Evolutionary conservation across 1,284 basidiomycete species (phyloP).

Genomic region (Malassezia pachydermatis): DNA sequence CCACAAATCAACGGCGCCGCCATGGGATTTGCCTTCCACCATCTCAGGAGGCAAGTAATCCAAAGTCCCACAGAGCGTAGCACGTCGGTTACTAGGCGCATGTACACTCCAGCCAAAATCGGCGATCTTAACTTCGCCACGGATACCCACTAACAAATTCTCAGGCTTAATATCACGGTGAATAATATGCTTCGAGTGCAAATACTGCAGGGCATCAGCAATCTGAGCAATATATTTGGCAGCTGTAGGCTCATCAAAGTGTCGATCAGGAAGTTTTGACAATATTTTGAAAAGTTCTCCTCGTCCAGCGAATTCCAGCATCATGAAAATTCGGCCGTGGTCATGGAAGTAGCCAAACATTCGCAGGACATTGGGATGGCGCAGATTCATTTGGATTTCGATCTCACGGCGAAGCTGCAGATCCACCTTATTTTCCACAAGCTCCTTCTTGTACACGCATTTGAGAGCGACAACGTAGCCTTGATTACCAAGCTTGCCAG

Average conservation of each 20-base stretch:
- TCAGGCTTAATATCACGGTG: constrained; percentile 99
- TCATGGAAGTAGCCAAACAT: constrained; percentile 97
- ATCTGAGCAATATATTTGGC: constrained; percentile 91
- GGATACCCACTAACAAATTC: constrained; percentile 85
- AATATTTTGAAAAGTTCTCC: constrained; percentile 95
- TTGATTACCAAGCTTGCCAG: constrained; percentile 5
- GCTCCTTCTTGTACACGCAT: constrained; percentile 91
- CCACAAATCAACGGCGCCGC: constrained; percentile 88
- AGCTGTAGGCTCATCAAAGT: constrained; percentile 76
- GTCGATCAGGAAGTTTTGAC: constrained; percentile 59
- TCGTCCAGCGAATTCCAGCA: constrained; percentile 90
- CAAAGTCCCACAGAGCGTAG: constrained; percentile 84
- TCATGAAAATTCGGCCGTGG: constrained; percentile 91
- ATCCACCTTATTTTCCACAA: constrained; percentile 61
- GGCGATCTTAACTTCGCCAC: constrained; percentile 93
- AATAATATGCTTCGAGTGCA: constrained; percentile 93
- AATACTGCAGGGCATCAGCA: constrained; percentile 86
- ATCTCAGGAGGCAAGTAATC: constrained; percentile 98
- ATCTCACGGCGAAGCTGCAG: constrained; percentile 93
- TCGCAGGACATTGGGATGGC: constrained; percentile 85
- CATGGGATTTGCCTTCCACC: constrained; percentile 80
- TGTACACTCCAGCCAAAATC: constrained; percentile 99
- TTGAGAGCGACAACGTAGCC: constrained; percentile 90
- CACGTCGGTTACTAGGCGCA: constrained; percentile 77
- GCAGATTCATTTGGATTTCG: constrained; percentile 93